Evolutionary conservation across 495 filamentous ascomycete genomes (phyloP).

Genomic region (Pseudomonodictys pantanalensis): DNA sequence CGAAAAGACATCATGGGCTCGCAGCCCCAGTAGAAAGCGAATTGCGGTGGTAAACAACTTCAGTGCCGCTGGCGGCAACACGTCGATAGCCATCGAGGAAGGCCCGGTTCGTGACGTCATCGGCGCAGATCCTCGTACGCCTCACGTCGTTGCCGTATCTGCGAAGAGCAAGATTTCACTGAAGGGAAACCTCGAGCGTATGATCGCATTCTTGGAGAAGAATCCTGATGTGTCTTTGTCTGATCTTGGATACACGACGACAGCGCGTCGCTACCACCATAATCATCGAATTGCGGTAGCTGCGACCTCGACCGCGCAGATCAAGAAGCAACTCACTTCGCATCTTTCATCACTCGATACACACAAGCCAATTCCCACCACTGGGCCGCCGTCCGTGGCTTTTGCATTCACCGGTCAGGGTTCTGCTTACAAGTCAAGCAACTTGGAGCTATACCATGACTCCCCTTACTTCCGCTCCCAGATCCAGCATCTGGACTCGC

Average conservation of each 20-base stretch:
- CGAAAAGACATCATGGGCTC: conserved; percentile 19
- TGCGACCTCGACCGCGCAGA: background rate
- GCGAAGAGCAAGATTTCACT: conserved; percentile 44
- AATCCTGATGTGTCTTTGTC: conserved; percentile 36
- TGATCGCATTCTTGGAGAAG: conserved; percentile 38
- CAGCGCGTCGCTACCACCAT: conserved; percentile 29
- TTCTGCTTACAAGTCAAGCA: conserved; percentile 24
- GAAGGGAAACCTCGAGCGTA: conserved; percentile 37
- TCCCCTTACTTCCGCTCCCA: conserved; percentile 33
- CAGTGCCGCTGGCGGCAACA: conserved; percentile 36
- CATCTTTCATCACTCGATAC: background rate
- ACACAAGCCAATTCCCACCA: background rate
- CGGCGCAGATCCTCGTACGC: conserved; percentile 35
- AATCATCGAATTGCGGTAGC: conserved; percentile 14
- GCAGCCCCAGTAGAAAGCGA: conserved; percentile 24
- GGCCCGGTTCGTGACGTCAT: conserved; percentile 24
- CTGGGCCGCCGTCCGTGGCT: conserved; percentile 16
- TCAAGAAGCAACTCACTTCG: background rate
- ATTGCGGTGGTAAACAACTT: conserved; percentile 34
- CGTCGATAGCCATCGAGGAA: conserved; percentile 44
- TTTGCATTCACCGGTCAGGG: conserved; percentile 29
- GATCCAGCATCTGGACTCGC: conserved; percentile 36
- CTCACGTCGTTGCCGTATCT: conserved; percentile 37
- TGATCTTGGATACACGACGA: conserved; percentile 46
- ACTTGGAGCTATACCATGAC: conserved; percentile 34